A percentile compares a stretch with the other conserved stretches of the same genome.
phyloP scores from a whole-genome alignment of 805 yeast genomes.

The Wickerhamomyces bovis region DNA sequence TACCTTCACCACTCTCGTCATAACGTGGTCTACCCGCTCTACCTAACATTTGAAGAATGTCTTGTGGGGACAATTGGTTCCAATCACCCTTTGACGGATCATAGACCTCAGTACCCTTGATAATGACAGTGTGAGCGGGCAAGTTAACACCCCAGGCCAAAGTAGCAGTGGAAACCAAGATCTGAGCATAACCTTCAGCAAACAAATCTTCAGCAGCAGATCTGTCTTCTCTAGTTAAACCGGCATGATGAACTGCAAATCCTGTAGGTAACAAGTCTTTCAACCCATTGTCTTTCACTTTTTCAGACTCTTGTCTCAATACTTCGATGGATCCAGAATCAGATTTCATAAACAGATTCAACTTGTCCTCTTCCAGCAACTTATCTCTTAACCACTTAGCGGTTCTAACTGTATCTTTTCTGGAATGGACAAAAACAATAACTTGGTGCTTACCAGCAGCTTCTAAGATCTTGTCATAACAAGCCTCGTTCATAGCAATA shows the following conservation, averaged over 20 bases:
- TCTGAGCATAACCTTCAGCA: slow-evolving; percentile 81
- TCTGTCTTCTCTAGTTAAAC: slow-evolving; percentile 67
- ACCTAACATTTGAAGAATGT: slow-evolving; percentile 94
- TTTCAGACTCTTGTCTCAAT: slow-evolving; percentile 55
- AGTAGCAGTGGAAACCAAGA: slow-evolving; percentile 86
- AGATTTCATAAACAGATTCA: slow-evolving; percentile 37
- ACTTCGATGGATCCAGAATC: slow-evolving; percentile 53
- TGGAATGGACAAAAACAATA: slow-evolving; percentile 87
- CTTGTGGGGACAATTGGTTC: slow-evolving; percentile 92
- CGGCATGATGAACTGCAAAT: slow-evolving; percentile 91
- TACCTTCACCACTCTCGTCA: slow-evolving; percentile 90
- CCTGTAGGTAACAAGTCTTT: slow-evolving; percentile 62
- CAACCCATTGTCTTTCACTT: slow-evolving; percentile 46
- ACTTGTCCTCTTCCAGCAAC: slow-evolving; percentile 48
- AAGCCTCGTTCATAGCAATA: slow-evolving; percentile 84
- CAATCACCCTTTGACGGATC: slow-evolving; percentile 87
- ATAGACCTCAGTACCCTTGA: slow-evolving; percentile 90
- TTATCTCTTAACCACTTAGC: slow-evolving; percentile 68
- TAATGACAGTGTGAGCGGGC: slow-evolving; percentile 92
- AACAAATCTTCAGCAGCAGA: slow-evolving; percentile 76
- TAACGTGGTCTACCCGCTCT: slow-evolving; percentile 97
- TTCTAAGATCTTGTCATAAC: slow-evolving; percentile 74
- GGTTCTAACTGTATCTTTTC: slow-evolving; percentile 85
- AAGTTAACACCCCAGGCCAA: slow-evolving; percentile 96
- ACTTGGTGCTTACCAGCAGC: slow-evolving; percentile 66